Base-by-base conservation (phyloP, 768 basidiomycete genomes). In the Gymnopilus junonius region DNA sequence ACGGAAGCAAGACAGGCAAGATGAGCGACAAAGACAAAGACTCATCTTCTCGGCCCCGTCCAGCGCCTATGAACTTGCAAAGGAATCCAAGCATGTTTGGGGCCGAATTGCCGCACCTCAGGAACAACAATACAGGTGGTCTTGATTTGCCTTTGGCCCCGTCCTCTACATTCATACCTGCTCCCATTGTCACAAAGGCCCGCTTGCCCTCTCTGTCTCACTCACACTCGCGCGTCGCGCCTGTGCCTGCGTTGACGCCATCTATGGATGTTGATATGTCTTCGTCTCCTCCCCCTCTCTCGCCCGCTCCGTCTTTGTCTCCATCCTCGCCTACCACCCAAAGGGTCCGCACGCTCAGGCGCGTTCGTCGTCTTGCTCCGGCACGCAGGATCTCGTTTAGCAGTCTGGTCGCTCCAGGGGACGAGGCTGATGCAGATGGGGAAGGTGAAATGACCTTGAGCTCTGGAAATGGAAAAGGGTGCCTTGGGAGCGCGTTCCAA, bases 1-100 rank as follows among this genome's bases (percentile, higher is more conserved):
- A 34, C 59, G 61, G 51, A 70, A 66, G 58, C 62, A 59, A 20
- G 59, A 46, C 58, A 58, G 55, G 50, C 57, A 64, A 45, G 34
- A 25, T 21, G 40, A 58, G 37, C 21, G 55, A 51, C 53, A 42
- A 65, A 32, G 45, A 53, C 45, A 55, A 17, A 21, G 56, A 46
- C 15, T 45, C 17, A 27, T 42, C 53, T 68, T 65, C 61, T 63
- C 66, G 67, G 23, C 70, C 61, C 56, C 71, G 70, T 56, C 70
- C 71, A 67, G 70, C 73, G 68, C 79, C 79, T 23, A 83, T 83
- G 82, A 87, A 84, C 66, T 70, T 82, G 34, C 80, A 82, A 66
- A 83, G 85, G 58, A 89, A 87, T 65, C 87, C 87, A 34, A 88
- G 85, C 68, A 88, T 88, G 68, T 84, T 90, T 66, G 90, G 88